A percentile compares a stretch with the other conserved stretches of the same genome.
Conservation (phyloP, 257 asterid species). For the Solanum chaucha region DNA sequence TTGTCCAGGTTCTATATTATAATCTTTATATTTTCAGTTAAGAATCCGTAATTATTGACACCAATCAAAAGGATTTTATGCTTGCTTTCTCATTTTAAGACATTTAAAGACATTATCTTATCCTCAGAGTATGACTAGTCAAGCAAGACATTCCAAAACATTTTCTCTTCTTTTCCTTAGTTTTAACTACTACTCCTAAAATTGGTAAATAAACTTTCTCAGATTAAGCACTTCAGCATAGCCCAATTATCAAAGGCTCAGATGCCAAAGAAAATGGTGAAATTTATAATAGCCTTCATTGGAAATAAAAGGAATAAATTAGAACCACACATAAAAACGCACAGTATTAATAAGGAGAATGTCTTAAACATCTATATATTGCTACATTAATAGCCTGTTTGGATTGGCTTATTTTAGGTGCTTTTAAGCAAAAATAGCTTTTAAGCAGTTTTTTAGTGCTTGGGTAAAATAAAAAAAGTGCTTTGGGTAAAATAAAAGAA, state of each 20-base stretch:
- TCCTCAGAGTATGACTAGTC: background rate
- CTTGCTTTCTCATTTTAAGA: background rate
- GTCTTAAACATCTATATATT: background rate
- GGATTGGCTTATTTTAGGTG: background rate
- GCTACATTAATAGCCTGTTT: background rate
- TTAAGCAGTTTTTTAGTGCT: background rate
- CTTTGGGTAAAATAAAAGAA: background rate
- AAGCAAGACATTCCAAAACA: background rate
- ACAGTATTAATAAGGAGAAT: background rate
- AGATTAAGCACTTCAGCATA: background rate
- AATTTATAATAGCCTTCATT: background rate
- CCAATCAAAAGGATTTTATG: background rate
- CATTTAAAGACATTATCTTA: background rate
- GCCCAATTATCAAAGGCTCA: background rate
- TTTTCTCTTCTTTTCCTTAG: background rate
- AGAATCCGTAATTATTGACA: background rate
- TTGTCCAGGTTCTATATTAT: background rate
- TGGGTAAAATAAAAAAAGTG: background rate
- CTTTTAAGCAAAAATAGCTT: no score
- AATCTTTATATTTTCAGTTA: background rate
- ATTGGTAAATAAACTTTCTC: background rate
- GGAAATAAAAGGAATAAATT: background rate
- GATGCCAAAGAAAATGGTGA: background rate
- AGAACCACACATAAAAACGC: background rate
- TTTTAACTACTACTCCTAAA: background rate